Percentiles rank a stretch among this genome's conserved stretches.
Conservation (phyloP, 176 grass and related monocot genomes). For the Chloris gayana region DNA sequence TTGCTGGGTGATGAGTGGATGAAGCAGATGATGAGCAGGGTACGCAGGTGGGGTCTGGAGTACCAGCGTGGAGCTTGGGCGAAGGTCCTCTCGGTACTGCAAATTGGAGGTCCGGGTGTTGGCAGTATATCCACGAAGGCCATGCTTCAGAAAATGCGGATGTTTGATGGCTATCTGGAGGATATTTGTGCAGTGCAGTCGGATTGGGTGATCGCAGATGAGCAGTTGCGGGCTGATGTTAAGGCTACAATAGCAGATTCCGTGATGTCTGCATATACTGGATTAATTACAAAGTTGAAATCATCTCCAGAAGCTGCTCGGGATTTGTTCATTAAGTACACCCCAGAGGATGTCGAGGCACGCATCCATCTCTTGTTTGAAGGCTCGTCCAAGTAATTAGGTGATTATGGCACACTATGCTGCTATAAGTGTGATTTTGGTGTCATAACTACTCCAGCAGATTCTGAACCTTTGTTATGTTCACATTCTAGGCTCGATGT, state of each 20-base stretch:
- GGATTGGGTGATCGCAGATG: constrained; percentile 76
- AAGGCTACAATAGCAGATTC: constrained; percentile 51
- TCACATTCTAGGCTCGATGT: constrained; percentile 29
- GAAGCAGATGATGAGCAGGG: constrained; percentile 75
- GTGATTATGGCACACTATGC: constrained; percentile 25
- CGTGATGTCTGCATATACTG: constrained; percentile 66
- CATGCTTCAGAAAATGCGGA: constrained; percentile 73
- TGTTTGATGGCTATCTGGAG: constrained; percentile 84
- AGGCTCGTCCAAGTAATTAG: constrained; percentile 64
- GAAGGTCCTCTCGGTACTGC: constrained; percentile 77
- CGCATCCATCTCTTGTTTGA: constrained; percentile 79
- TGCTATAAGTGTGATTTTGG: constrained; percentile 24
- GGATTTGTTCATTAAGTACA: constrained; percentile 77
- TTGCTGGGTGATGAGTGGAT: constrained; percentile 95
- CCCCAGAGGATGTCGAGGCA: constrained; percentile 69
- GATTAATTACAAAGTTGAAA: constrained; percentile 59
- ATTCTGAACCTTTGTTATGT: constrained; percentile 24
- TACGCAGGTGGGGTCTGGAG: constrained; percentile 79
- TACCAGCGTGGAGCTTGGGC: constrained; percentile 82
- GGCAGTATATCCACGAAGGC: constrained; percentile 41
- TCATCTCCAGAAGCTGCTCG: constrained; percentile 52
- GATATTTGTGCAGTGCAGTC: constrained; percentile 65
- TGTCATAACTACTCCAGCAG: constrained; percentile 1
- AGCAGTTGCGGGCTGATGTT: constrained; percentile 64
- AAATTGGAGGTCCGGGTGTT: constrained; percentile 60